phyloP scores from a whole-genome alignment of 306 rosid genomes.

The Fagus sylvatica region DNA sequence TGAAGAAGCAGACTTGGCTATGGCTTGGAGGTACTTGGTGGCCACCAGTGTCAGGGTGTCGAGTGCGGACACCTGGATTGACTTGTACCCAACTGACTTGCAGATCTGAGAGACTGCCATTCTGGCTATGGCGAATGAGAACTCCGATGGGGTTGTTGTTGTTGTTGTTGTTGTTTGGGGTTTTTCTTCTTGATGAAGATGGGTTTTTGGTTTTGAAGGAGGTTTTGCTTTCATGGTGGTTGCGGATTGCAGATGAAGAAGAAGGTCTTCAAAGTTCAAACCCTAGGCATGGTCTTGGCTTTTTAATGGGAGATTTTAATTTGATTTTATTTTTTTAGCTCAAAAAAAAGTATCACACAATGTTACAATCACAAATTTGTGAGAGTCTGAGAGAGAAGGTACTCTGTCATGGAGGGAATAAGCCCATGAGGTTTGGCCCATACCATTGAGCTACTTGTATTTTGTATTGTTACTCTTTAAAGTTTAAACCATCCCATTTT shows the following conservation, averaged over 20 bases:
- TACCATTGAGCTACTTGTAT: too few relatives aligned
- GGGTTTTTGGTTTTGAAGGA: slow-evolving; percentile 22
- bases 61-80: slow-evolving; percentile 43
- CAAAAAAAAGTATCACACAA: too few relatives aligned
- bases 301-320: too few relatives aligned
- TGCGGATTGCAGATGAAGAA: slow-evolving; percentile 15
- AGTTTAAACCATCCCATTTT: too few relatives aligned
- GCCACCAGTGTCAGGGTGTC: slow-evolving; percentile 58
- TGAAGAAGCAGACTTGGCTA: slow-evolving; percentile 46
- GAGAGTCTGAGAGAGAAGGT: too few relatives aligned
- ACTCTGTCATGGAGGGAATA: too few relatives aligned
- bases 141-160: slow-evolving; percentile 47
- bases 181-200: slow-evolving; percentile 7
- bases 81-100: slow-evolving; percentile 54
- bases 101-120: slow-evolving; percentile 71
- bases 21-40: slow-evolving; percentile 43
- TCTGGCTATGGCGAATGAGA: slow-evolving; percentile 49
- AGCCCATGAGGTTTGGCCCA: too few relatives aligned
- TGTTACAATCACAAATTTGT: too few relatives aligned
- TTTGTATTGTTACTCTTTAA: too few relatives aligned
- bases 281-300: too few relatives aligned
- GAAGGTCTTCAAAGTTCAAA: background rate
- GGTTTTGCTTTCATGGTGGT: slow-evolving; percentile 21
- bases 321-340: too few relatives aligned
- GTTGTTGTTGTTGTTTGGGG: slow-evolving; percentile 22